phyloP scores from a whole-genome alignment of 2,329 filamentous ascomycete species.

The Xylaria sp. region DNA sequence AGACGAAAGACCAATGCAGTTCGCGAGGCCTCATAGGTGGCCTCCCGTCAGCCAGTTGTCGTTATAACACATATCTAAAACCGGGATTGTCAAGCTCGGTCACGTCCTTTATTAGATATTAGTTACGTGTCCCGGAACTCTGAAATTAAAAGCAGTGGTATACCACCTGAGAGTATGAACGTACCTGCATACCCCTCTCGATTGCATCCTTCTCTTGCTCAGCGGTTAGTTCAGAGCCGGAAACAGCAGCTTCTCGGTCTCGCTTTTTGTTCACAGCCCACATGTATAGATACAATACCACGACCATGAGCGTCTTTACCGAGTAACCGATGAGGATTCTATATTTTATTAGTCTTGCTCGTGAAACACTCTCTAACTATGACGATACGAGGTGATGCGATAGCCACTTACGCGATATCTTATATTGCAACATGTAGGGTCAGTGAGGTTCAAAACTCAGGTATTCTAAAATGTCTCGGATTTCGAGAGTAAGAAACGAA shows the following conservation, averaged over 20 bases:
- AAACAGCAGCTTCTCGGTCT: slow-evolving; percentile 57
- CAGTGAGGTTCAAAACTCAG: neutral
- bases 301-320: slow-evolving; percentile 62
- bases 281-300: slow-evolving; percentile 67
- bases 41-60: neutral
- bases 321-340: slow-evolving; percentile 68
- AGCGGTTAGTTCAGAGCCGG: slow-evolving; percentile 41
- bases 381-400: neutral
- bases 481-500: too few species aligned
- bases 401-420: slow-evolving; percentile 55
- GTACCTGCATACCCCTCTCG: slow-evolving; percentile 61
- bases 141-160: neutral
- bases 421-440: neutral
- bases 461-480: neutral
- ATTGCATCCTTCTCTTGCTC: slow-evolving; percentile 62
- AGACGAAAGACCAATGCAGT: too few species aligned
- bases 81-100: slow-evolving; percentile 38
- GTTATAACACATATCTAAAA: slow-evolving; percentile 36
- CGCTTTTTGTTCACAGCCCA: slow-evolving; percentile 63
- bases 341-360: slow-evolving; percentile 9
- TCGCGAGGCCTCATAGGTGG: neutral
- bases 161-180: neutral
- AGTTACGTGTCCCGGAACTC: neutral
- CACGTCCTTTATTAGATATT: slow-evolving; percentile 29
- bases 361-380: neutral